Evolutionary conservation across 257 asterid genomes (phyloP).

Genomic region (Jaltomata sinuosa): DNA sequence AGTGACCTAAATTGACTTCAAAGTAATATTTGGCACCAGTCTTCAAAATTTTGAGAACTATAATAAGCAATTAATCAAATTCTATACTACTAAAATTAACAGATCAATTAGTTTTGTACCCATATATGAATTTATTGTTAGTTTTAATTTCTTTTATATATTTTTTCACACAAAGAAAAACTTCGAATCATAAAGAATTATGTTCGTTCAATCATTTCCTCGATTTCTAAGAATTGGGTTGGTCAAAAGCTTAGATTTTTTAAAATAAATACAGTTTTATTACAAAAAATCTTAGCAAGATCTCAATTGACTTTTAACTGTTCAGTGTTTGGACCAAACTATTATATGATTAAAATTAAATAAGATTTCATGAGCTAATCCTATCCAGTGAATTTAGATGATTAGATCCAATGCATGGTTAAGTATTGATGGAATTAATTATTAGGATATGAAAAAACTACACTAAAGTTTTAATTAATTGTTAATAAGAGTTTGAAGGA

Average conservation of each 20-base stretch:
- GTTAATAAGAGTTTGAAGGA: not conserved
- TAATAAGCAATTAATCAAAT: not conserved
- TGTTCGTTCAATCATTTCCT: not conserved
- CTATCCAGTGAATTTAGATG: not conserved
- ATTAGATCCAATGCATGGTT: slow-evolving; percentile 2
- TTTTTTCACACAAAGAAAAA: too few relatives aligned
- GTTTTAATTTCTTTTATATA: not conserved
- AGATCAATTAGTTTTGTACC: not conserved
- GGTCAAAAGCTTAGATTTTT: not conserved
- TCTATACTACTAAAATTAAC: not conserved
- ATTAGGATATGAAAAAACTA: slow-evolving; percentile 22
- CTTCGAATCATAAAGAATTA: not conserved
- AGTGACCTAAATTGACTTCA: not conserved
- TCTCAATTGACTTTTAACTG: not conserved
- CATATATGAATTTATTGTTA: not conserved
- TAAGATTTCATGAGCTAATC: not conserved
- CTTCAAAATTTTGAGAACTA: not conserved
- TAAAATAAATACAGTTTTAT: not conserved
- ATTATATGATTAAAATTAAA: not conserved
- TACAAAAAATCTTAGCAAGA: not conserved
- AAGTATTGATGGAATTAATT: slow-evolving; percentile 16
- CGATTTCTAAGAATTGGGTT: not conserved
- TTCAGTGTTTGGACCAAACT: not conserved
- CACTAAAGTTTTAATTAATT: slow-evolving; percentile 2
- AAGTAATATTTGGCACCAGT: not conserved